A percentile compares a stretch with the other conserved stretches of the same genome.
Evolutionary conservation across 2,329 filamentous ascomycete species (phyloP).

Genomic region (Cladosporium sp.): DNA sequence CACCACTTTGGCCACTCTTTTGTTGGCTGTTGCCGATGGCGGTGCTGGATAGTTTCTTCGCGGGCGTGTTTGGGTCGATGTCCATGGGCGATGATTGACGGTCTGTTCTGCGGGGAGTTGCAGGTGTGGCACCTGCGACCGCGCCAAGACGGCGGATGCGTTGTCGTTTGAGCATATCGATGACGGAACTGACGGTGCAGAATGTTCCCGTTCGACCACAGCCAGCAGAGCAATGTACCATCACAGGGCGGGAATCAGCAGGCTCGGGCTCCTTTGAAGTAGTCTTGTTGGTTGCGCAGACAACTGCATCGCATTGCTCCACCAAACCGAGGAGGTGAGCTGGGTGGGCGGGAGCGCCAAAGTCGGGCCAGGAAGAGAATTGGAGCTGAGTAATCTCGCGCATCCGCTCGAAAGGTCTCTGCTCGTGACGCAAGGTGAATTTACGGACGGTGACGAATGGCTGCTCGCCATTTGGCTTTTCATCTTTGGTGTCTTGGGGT

Average conservation of each 20-base stretch:
- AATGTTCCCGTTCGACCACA: conserved; percentile 95
- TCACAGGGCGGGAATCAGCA: conserved; percentile 58
- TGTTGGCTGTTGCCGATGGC: background rate
- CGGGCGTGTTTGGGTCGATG: conserved; percentile 23
- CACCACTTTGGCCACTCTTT: conserved; percentile 11
- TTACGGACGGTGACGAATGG: conserved; percentile 81
- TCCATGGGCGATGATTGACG: conserved; percentile 43
- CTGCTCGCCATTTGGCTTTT: conserved; percentile 43
- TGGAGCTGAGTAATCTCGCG: conserved; percentile 93
- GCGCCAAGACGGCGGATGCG: conserved; percentile 27
- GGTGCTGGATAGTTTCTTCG: background rate
- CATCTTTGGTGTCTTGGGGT: conserved; percentile 22
- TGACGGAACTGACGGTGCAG: conserved; percentile 90
- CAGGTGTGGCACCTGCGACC: conserved; percentile 16
- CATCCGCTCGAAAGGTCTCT: conserved; percentile 75
- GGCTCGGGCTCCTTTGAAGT: conserved; percentile 56
- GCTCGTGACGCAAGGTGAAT: conserved; percentile 73
- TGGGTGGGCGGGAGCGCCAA: conserved; percentile 85
- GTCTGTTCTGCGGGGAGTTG: background rate
- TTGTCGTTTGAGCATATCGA: conserved; percentile 95
- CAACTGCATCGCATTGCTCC: conserved; percentile 77
- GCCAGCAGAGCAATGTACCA: conserved; percentile 94
- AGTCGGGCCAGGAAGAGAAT: conserved; percentile 95
- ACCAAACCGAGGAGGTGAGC: conserved; percentile 80
- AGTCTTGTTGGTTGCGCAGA: conserved; percentile 44